Conservation (phyloP, 805 yeast genomes). For the Wickerhamiella parazyma region DNA sequence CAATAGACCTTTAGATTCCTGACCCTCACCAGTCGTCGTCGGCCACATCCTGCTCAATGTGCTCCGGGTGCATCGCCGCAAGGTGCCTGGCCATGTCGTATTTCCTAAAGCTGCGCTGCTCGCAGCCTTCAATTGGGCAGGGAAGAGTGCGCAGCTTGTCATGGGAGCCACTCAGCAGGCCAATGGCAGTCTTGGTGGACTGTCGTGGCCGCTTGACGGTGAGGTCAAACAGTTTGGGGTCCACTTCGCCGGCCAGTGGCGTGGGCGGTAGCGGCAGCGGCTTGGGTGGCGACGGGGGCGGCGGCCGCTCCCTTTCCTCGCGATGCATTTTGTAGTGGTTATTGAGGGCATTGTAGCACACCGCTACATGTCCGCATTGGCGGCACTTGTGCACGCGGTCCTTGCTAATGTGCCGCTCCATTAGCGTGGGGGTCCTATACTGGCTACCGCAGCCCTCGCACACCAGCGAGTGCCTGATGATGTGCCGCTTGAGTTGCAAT, state of each 20-base stretch:
- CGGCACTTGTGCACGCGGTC: conserved; percentile 16
- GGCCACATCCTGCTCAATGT: neutral
- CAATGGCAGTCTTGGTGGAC: conserved; percentile 15
- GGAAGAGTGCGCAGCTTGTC: conserved; percentile 23
- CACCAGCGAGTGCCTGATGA: conserved; percentile 28
- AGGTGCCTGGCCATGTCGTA: conserved; percentile 30
- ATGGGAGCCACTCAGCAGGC: conserved; percentile 26
- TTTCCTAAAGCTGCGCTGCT: conserved; percentile 24
- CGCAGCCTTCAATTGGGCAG: conserved; percentile 25
- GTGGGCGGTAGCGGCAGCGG: conserved; percentile 1
- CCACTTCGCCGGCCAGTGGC: conserved; percentile 5
- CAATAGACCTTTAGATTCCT: too few species aligned
- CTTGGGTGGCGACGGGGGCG: conserved; percentile 1
- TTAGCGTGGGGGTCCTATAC: conserved; percentile 25
- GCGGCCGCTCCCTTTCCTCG: neutral
- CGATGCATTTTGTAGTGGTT: neutral
- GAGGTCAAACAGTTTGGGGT: conserved; percentile 6
- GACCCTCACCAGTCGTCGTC: neutral
- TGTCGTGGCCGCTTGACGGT: conserved; percentile 12
- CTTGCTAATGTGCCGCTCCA: conserved; percentile 14
- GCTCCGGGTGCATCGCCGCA: conserved; percentile 4
- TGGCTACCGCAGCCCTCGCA: conserved; percentile 41
- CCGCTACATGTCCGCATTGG: conserved; percentile 32
- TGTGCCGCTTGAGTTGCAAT: conserved; percentile 63
- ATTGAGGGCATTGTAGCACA: conserved; percentile 31